Evolutionary conservation across 2,329 filamentous ascomycete genomes (phyloP), one percentile per base, ranked within the genome.

Genomic region (Epichloe sp.): DNA sequence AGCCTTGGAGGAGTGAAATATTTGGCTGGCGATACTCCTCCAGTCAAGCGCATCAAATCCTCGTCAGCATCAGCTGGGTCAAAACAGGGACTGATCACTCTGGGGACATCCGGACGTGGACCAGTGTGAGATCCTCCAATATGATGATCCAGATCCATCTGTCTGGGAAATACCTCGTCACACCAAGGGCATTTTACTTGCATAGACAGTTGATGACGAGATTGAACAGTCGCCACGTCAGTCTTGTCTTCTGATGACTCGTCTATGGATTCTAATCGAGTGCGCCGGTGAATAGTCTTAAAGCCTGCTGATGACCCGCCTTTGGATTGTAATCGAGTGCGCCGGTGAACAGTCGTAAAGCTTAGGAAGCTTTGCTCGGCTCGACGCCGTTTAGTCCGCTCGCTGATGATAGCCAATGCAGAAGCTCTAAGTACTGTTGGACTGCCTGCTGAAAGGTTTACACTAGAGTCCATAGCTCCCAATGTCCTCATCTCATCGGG

Each of bases 221-320:
- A 14, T 40, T 50, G n/a, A 4, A 38, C 12, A 21, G 36, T 14
- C 8, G n/a, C 15, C 12, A 34, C 7, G 6, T 17, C 23, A 4
- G 23, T 10, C 17, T 12, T 8, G 19, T 41, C 43, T 21, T 50
- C 49, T 14, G 26, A 41, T 15, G 42, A 50, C 31, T 52, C 51
- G 21, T 52, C 47, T 48, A 52, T 52, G 4, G 47, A 52, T n/a
- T 45, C 47, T n/a, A 52, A 21, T 14, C 14, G 37, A n/a, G 42
- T 21, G 8, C 21, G 43, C 17, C n/a, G 38, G 7, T 35, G 47
- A 14, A 40, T 37, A 40, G 12, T 14, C 11, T 8, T 31, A 41
- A 7, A 10, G 26, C 26, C 7, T 10, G 2, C 49, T 14, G 26
- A 41, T 19, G 42, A 50, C 31, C 47, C 44, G 38, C 47, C 38